These are phyloP conservation scores for Agaricus bisporus DNA, from an alignment of 768 basidiomycete genomes.

Conservation along the genomic window DNA sequence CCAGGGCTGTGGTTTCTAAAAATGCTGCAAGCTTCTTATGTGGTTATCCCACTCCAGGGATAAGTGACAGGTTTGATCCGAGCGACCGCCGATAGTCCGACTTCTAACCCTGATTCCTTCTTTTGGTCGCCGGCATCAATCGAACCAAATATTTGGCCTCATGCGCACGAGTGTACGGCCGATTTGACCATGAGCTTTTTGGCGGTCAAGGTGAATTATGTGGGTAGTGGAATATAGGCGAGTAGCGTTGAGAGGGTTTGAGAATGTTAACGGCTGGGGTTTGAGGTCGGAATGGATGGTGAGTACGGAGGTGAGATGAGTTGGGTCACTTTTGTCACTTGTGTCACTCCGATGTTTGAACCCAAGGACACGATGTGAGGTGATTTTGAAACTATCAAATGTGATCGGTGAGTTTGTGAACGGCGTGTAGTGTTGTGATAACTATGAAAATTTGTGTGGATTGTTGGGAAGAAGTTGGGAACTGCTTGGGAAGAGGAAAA, in stretches of 20 bases:
- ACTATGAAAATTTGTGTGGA: neutral
- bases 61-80: conserved; percentile 4
- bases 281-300: neutral
- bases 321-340: conserved; percentile 6
- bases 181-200: neutral
- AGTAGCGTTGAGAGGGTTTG: neutral
- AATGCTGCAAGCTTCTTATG: neutral
- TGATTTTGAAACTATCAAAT: neutral
- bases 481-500: neutral
- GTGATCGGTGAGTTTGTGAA: neutral
- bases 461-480: neutral
- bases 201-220: neutral
- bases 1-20: conserved; percentile 4
- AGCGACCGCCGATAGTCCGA: neutral
- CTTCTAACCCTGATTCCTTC: conserved; percentile 1
- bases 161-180: neutral
- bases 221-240: neutral
- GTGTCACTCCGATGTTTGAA: neutral
- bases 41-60: neutral
- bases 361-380: neutral
- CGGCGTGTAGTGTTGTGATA: neutral
- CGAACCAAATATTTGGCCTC: conserved; percentile 7
- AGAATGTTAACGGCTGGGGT: neutral
- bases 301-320: neutral
- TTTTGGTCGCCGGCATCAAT: neutral